Evolutionary conservation across 2,329 filamentous ascomycete genomes (phyloP), one percentile per base, ranked within the genome.

Genomic region (Purpureocillium takamizusanense): DNA sequence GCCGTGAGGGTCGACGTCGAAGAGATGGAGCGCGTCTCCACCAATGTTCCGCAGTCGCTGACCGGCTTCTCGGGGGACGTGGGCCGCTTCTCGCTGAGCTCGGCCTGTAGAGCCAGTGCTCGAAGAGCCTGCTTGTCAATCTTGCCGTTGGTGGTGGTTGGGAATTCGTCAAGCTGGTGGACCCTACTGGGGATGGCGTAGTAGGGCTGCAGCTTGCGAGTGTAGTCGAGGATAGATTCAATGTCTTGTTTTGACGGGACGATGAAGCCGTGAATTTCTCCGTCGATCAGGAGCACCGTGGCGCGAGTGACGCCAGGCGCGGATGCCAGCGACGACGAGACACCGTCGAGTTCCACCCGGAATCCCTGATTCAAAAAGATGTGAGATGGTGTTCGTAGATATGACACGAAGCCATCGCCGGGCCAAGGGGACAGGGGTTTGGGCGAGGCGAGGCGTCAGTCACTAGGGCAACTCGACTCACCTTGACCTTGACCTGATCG

Each of bases 401-500:
- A 10, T 25, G 21, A 25, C 21, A 6, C 21, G 21, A 5, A 10
- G 21, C 10, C 6, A 25, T 25, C 6, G 10, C 21, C 21, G 10
- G 21, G 21, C n/a, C 10, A 25, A 10, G 21, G 5, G 21, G 21
- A 25, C 21, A 25, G 21, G 21, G 21, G 21, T n/a, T n/a, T n/a
- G n/a, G n/a, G n/a, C n/a, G n/a, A n/a, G n/a, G n/a, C n/a, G 21
- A 10, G 21, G 17, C 5, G 31, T 7, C 27, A n/a, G 28, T 15
- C 27, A 33, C 12, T 8, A 37, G 21, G 13, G 28, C 5, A 17
- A 7, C 13, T 28, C 15, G 10, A 42, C 47, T 36, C 51, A 67
- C 66, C 56, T 76, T 75, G 50, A 79, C 66, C 54, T 79, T 79
- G 42, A 79, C 70, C 49, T 79, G 76, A 42, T 78, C 74, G 46